Evolutionary conservation across 2,329 filamentous ascomycete genomes (phyloP).

Genomic region (Ophiostoma angusticollis): DNA sequence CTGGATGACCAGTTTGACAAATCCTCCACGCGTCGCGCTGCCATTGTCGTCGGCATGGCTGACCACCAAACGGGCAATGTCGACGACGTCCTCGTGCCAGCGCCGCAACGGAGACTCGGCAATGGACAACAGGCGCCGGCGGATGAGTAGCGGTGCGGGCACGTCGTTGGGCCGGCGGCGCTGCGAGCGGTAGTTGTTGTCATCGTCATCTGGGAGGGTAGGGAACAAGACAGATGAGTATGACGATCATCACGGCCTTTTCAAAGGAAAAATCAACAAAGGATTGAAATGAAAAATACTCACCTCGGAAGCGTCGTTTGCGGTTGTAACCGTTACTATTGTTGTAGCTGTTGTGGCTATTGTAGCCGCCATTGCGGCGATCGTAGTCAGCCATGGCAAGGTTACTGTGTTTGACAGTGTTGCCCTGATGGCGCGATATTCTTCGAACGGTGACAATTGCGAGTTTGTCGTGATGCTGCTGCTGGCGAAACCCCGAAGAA

Average conservation of each 20-base stretch:
- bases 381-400: constrained; percentile 47
- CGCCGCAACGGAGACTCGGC: constrained; percentile 70
- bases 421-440: too few species aligned
- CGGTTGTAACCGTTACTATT: constrained; percentile 26
- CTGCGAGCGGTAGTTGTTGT: constrained; percentile 64
- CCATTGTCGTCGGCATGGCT: constrained; percentile 86
- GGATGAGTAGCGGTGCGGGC: constrained; percentile 56
- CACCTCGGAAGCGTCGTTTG: constrained; percentile 73
- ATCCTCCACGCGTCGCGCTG: constrained; percentile 58
- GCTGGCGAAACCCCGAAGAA: too few species aligned
- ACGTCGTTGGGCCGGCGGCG: constrained; percentile 60
- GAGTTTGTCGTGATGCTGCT: too few species aligned
- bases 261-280: neutral
- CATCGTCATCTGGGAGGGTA: constrained; percentile 36
- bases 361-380: constrained; percentile 27
- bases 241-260: neutral
- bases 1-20: constrained; percentile 62
- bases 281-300: constrained; percentile 16
- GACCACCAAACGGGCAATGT: constrained; percentile 61
- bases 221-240: neutral
- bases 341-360: constrained; percentile 33
- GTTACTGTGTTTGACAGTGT: too few species aligned
- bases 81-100: constrained; percentile 65
- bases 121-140: constrained; percentile 65
- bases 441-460: too few species aligned